Base-by-base conservation (phyloP, 441 rosid genomes). In the Jatropha multifida region DNA sequence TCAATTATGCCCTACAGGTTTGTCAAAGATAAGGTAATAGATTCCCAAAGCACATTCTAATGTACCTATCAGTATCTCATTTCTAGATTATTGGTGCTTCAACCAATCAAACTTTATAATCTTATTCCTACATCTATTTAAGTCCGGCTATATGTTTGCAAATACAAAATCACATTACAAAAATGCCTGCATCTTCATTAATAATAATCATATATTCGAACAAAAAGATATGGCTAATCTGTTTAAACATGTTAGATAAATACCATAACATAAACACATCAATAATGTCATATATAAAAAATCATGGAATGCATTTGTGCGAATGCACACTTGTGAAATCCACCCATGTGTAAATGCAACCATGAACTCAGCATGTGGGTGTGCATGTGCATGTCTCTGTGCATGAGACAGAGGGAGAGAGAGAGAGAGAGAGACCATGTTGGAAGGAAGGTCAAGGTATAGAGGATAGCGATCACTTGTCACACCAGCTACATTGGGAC, bases 371-470 rank as follows among this genome's bases (percentile, higher is more conserved):
- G 4, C 26, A 17, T 69, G 61, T 6, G 10, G 26, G n/a, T 23
- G 41, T n/a, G 14, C 17, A 18, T 37, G 41, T 4, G 14, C 1
- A 27, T 1, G 64, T 3, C 23, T 23, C 23, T 23, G 23, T 23
- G 23, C 23, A 23, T 23, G 23, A 23, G 23, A 23, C 0, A 51
- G 42, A 12, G 42, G 65, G 73, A 78, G 73, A 81, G 73, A 63
- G 62, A 74, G 73, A 78, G 73, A 81, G 73, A 63, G 62, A 74
- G n/a, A 72, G n/a, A 93, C 99, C 97, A 90, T 90, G 79, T 95
- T 93, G 52, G 99, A 90, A 71, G 98, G 96, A 76, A 93, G 93
- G 83, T 95, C 94, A 65, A 87, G 94, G 82, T 89, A 92, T 69
- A 92, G 79, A 75, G 88, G 81, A 80, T 78, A 82, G 54, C 81